Conservation (phyloP, 108 stramenopile genomes). For the Nannochloropsis gaditana region DNA sequence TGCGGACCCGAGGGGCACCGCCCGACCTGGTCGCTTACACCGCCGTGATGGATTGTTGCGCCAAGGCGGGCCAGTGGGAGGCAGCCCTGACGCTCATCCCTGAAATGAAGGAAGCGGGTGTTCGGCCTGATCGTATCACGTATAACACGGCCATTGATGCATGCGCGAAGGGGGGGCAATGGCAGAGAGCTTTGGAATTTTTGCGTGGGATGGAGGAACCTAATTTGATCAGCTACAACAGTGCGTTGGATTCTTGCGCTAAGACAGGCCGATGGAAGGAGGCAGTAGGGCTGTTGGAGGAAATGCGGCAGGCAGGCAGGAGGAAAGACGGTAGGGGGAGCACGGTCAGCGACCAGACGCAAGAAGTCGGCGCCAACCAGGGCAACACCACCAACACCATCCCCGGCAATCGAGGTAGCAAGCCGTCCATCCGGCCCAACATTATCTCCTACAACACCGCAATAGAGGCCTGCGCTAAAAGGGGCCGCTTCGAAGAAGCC, state of each 20-base stretch:
- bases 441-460: constrained; percentile 33
- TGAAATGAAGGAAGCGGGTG: constrained; percentile 27
- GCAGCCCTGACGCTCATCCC: constrained; percentile 21
- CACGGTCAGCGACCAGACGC: neutral
- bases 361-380: neutral
- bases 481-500: constrained; percentile 28
- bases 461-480: constrained; percentile 41
- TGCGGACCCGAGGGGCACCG: constrained; percentile 22
- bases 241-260: constrained; percentile 35
- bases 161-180: constrained; percentile 20
- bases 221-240: constrained; percentile 37
- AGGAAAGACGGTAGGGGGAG: neutral
- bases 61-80: constrained; percentile 33
- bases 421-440: constrained; percentile 29
- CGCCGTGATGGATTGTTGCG: constrained; percentile 26
- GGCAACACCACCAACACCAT: neutral
- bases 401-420: neutral
- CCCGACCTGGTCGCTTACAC: constrained; percentile 35
- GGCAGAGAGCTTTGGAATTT: constrained; percentile 25
- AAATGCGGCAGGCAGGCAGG: constrained; percentile 23
- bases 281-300: constrained; percentile 22
- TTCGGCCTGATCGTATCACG: constrained; percentile 24
- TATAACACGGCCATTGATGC: constrained; percentile 30
- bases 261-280: constrained; percentile 31
- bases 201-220: constrained; percentile 28